Evolutionary conservation across 2,329 filamentous ascomycete genomes (phyloP), one percentile per base, ranked within the genome.

Genomic region (Paramyrothecium sp.): DNA sequence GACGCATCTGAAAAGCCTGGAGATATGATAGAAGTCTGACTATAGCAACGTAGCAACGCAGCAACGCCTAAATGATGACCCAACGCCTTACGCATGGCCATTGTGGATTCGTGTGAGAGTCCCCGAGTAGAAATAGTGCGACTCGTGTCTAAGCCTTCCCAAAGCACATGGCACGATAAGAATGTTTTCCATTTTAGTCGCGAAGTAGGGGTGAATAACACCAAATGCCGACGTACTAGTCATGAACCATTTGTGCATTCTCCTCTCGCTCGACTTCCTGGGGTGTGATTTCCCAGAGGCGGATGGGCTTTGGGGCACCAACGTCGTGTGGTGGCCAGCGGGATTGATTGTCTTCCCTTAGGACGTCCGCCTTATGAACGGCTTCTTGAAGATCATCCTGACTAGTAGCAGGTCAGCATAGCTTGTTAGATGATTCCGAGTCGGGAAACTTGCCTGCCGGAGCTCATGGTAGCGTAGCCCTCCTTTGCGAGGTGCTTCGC

Each of bases 391-490:
- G 72, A 60, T 74, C 68, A 13, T 62, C 55, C 44, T 62, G 49
- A 38, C 73, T 75, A 48, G 13, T 22, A 7, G 0, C 3, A 2
- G 44, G 41, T 63, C 4, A 61, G 53, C 11, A 47, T 23, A 3
- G 16, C 3, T 17, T 17, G 17, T 2, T 7, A n/a, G 16, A 51
- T 22, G 4, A 12, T 16, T 22, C 17, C 2, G 11, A 2, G 16
- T 3, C 22, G 10, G 17, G 7, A 19, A 23, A 34, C 82, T 56
- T 81, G 92, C 89, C 82, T 79, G 47, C 91, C 75, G 54, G 81
- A 77, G 12, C 89, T 90, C 65, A 88, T 82, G n/a, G 93, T 80
- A 3, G 91, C 86, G 73, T 96, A 96, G 22, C 89, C 88, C 63
- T 91, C 85, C 22, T 80, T 76, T 33, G 89, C 84, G 56, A 98